These are phyloP conservation scores for Arxiozyma bovina DNA, from an alignment of 1,139 yeast species.

Conservation along the genomic window DNA sequence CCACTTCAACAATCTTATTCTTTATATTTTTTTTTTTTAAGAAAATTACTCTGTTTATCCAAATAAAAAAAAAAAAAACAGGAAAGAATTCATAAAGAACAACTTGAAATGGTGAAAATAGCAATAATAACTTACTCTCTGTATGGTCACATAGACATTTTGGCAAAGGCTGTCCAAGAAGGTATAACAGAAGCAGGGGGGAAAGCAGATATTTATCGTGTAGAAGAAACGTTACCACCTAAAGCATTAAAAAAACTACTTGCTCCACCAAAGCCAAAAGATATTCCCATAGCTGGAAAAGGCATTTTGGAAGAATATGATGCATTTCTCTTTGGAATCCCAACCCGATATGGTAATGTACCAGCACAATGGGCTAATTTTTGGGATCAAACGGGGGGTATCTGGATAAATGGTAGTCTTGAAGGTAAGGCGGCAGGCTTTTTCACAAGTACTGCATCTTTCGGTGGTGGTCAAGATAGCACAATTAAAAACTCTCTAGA, in stretches of 20 bases:
- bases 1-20: too few species aligned
- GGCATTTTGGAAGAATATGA: conserved; percentile 12
- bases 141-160: conserved; percentile 60
- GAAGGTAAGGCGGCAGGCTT: conserved; percentile 48
- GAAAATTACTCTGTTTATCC: too few species aligned
- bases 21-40: too few species aligned
- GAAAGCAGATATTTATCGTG: conserved; percentile 55
- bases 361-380: conserved; percentile 39
- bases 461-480: conserved; percentile 17
- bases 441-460: conserved; percentile 43
- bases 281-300: conserved; percentile 35
- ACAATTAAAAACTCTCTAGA: conserved; percentile 11
- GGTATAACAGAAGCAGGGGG: conserved; percentile 68
- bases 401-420: conserved; percentile 49
- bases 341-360: conserved; percentile 14
- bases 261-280: conserved; percentile 36
- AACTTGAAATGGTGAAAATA: conserved; percentile 17
- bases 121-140: conserved; percentile 63
- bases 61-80: too few species aligned
- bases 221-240: conserved; percentile 56
- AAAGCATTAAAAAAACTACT: conserved; percentile 30
- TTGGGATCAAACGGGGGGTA: conserved; percentile 50
- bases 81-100: neutral
- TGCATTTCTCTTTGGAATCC: conserved; percentile 15
- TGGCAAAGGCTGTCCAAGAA: conserved; percentile 53